These are phyloP conservation scores for Cytidiella melzeri DNA, from an alignment of 768 basidiomycete species.

Conservation along the genomic window DNA sequence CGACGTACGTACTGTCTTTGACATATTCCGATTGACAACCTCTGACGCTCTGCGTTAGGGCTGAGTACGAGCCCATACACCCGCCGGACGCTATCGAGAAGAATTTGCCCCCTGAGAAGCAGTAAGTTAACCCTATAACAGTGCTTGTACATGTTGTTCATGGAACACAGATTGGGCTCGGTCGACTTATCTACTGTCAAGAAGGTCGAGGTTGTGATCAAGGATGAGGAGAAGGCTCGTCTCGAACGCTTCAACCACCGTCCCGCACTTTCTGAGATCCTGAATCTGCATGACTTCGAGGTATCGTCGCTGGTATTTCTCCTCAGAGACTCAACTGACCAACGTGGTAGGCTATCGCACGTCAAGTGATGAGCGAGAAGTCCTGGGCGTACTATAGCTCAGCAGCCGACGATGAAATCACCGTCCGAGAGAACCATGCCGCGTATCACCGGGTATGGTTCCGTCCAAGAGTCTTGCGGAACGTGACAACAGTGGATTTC, in stretches of 20 bases:
- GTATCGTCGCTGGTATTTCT: conserved; percentile 32
- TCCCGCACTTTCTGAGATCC: conserved; percentile 70
- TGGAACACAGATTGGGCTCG: conserved; percentile 53
- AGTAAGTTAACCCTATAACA: conserved; percentile 26
- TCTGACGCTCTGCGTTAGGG: conserved; percentile 10
- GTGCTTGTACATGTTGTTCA: neutral
- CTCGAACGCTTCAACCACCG: conserved; percentile 54
- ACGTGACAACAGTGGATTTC: conserved; percentile 82
- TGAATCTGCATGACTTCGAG: conserved; percentile 95
- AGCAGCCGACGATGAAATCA: conserved; percentile 95
- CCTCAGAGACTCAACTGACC: neutral
- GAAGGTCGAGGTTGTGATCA: conserved; percentile 53
- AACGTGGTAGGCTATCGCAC: conserved; percentile 65
- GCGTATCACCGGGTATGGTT: conserved; percentile 71
- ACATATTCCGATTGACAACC: neutral
- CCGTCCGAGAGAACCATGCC: conserved; percentile 80
- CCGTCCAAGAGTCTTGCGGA: conserved; percentile 45
- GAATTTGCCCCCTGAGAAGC: conserved; percentile 79
- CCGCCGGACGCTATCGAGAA: conserved; percentile 76
- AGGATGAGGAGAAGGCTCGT: conserved; percentile 62
- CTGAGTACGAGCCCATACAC: conserved; percentile 84
- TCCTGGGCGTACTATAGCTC: conserved; percentile 95
- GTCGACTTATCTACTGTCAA: conserved; percentile 65
- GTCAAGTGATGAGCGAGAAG: conserved; percentile 72
- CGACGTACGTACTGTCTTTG: conserved; percentile 22